Evolutionary conservation across 352 stramenopile species (phyloP).

Genomic region (Globisporangium cystogenes): DNA sequence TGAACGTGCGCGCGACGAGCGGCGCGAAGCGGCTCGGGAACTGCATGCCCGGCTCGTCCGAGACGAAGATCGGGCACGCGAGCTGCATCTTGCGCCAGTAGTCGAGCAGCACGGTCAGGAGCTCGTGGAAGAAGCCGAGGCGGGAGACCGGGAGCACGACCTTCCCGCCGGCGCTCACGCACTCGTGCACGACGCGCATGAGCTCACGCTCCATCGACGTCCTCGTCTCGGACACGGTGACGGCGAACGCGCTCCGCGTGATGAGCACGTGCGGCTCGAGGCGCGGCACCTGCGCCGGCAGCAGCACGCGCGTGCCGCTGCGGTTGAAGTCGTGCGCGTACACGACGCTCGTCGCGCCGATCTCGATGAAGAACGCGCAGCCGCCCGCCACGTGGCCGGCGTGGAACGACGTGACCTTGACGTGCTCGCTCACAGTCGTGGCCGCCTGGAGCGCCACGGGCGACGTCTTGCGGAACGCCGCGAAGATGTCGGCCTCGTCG

Average conservation of each 20-base stretch:
- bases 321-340: constrained; percentile 82
- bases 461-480: constrained; percentile 46
- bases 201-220: constrained; percentile 79
- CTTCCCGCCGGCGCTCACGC: constrained; percentile 68
- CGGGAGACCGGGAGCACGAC: constrained; percentile 79
- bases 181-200: constrained; percentile 73
- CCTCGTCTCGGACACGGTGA: constrained; percentile 79
- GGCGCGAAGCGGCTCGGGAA: constrained; percentile 51
- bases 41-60: constrained; percentile 45
- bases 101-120: constrained; percentile 61
- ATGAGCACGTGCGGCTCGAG: constrained; percentile 55
- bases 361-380: constrained; percentile 72
- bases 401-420: constrained; percentile 81
- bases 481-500: constrained; percentile 48
- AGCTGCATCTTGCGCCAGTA: constrained; percentile 66
- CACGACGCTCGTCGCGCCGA: constrained; percentile 63
- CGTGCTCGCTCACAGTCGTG: constrained; percentile 49
- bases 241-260: constrained; percentile 67
- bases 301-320: constrained; percentile 57
- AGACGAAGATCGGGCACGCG: constrained; percentile 58
- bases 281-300: constrained; percentile 63
- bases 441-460: constrained; percentile 45
- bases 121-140: constrained; percentile 77
- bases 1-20: constrained; percentile 62
- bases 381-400: constrained; percentile 72